Evolutionary conservation across 352 stramenopile species (phyloP), one percentile per base, ranked within the genome.

Genomic region (Pythium vanterpoolii): DNA sequence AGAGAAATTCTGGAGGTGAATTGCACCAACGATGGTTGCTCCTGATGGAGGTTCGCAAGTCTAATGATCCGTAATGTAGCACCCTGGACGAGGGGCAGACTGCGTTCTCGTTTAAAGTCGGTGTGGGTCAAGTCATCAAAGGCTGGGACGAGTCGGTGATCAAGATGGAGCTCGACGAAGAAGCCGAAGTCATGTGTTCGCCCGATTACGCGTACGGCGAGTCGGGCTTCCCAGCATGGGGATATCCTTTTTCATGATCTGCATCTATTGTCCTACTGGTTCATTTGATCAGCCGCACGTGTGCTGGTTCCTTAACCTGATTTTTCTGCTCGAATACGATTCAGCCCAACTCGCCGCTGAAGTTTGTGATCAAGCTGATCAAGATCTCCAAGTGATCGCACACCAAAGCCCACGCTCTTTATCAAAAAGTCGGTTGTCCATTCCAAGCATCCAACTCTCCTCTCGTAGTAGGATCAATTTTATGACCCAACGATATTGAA

Each of bases 171-270:
- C 67, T 97, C 19, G 93, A 92, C 27, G 96, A 99, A 71, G 75
- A 77, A 34, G 87, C 93, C 30, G 90, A 80, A 36, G 87, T 99
- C 56, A 96, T 89, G 56, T 98, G 91, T 69, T 89, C 89, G 19
- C 90, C 93, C 18, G 93, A 98, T 77, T 98, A 98, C 76, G 95
- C 93, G 49, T 99, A 98, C 74, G 96, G 96, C 47, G 64, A 77
- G 0, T 68, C 76, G 13, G 96, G 95, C 28, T 99, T 98, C 56
- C 81, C 86, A 31, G 87, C 93, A 1, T 98, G 94, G 95, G 94
- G 95, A 87, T 89, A 89, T 89, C 79, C 77, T 86, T 62, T 50
- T 69, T 24, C 34, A 36, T 30, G 52, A 42, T 54, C 31, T 45
- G 57, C 64, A 28, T 26, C 11, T 18, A 30, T 48, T 3, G 16